phyloP scores from a whole-genome alignment of 768 basidiomycete genomes.

The Boletellus sp. region DNA sequence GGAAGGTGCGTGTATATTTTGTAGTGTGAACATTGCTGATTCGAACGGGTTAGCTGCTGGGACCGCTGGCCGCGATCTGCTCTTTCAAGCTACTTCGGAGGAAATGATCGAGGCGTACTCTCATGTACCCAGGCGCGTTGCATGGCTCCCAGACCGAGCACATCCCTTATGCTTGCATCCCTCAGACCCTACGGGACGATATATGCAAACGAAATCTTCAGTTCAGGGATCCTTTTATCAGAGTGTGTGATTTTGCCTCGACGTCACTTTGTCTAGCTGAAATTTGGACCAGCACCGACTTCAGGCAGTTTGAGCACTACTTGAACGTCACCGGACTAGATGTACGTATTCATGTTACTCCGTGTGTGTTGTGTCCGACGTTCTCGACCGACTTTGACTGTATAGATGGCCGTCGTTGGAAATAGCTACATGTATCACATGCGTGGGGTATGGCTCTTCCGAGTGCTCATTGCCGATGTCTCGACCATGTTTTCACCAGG shows the following conservation, averaged over 20 bases:
- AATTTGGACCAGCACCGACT: constrained; percentile 69
- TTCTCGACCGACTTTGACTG: background rate
- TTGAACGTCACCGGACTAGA: constrained; percentile 89
- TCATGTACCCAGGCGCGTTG: constrained; percentile 65
- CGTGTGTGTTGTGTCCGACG: background rate
- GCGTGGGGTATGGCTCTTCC: constrained; percentile 55
- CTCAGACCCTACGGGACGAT: constrained; percentile 81
- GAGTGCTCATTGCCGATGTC: background rate
- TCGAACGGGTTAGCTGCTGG: constrained; percentile 61
- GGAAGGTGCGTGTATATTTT: constrained; percentile 52
- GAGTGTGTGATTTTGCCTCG: constrained; percentile 54
- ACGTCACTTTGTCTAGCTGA: constrained; percentile 9
- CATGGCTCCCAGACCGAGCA: background rate
- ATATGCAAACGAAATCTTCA: constrained; percentile 89
- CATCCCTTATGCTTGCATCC: background rate
- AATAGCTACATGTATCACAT: constrained; percentile 95
- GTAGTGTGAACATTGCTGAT: constrained; percentile 3
- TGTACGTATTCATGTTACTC: constrained; percentile 41
- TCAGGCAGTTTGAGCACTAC: constrained; percentile 89
- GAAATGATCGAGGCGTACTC: constrained; percentile 93
- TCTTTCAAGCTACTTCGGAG: constrained; percentile 94
- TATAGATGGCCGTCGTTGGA: constrained; percentile 83
- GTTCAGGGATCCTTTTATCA: constrained; percentile 83
- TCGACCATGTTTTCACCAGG: constrained; percentile 31
- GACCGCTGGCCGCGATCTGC: constrained; percentile 77